phyloP scores from a whole-genome alignment of 257 asterid species.

The Coffea canephora region DNA sequence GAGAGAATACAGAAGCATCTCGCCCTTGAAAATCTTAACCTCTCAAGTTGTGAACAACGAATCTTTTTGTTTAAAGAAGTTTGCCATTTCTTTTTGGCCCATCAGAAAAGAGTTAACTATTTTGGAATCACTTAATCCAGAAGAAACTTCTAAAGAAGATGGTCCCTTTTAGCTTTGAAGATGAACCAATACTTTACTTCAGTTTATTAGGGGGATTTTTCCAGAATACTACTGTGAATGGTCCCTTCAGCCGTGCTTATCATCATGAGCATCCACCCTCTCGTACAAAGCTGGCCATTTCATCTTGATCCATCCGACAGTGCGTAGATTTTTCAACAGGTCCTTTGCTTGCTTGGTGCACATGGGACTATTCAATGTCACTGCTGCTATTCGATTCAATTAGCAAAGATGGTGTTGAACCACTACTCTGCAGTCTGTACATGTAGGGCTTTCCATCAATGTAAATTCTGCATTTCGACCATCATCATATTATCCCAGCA shows the following conservation, averaged over 20 bases:
- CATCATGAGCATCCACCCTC: background rate
- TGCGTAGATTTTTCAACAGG: background rate
- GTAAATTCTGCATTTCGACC: background rate
- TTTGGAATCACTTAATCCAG: background rate
- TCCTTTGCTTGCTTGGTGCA: background rate
- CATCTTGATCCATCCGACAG: background rate
- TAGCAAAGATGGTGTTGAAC: background rate
- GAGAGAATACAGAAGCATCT: background rate
- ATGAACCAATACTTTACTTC: background rate
- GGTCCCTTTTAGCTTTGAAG: background rate
- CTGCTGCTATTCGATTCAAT: background rate
- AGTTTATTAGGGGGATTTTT: background rate
- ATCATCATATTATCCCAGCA: background rate
- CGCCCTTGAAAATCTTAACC: background rate
- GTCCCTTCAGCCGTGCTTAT: background rate
- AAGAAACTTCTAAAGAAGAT: background rate
- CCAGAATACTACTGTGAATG: background rate
- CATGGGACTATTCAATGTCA: slow-evolving; percentile 1
- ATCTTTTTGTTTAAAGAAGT: background rate
- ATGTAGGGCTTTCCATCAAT: background rate
- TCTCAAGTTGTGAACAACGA: background rate
- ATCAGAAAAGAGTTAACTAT: background rate
- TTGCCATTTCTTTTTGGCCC: background rate
- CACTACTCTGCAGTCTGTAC: background rate
- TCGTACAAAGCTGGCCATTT: background rate